phyloP scores from a whole-genome alignment of 2,329 filamentous ascomycete genomes.

The Calcarisporium arbuscula region DNA sequence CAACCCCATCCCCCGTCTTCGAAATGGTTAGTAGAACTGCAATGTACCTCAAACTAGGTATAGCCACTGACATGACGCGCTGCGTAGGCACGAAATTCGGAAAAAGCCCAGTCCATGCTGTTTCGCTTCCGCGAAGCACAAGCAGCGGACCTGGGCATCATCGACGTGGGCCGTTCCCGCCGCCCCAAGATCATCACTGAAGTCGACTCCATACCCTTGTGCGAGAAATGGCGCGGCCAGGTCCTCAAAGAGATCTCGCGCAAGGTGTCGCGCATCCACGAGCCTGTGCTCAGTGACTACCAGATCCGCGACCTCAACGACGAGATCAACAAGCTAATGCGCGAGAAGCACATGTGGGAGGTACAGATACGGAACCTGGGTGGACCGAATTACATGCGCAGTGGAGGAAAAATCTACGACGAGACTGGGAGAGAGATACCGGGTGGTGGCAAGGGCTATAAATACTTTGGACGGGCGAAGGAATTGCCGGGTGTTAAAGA shows the following conservation, averaged over 20 bases:
- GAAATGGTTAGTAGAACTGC: no score
- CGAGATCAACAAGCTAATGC: slow-evolving; percentile 98
- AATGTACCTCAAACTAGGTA: no score
- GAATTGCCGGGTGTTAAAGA: slow-evolving; percentile 95
- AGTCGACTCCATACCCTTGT: slow-evolving; percentile 74
- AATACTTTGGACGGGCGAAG: slow-evolving; percentile 84
- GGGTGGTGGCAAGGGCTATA: slow-evolving; percentile 80
- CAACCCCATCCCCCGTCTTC: no score
- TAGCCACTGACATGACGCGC: no score
- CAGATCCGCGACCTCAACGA: slow-evolving; percentile 98
- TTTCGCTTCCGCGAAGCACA: slow-evolving; percentile 98
- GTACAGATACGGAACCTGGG: slow-evolving; percentile 90
- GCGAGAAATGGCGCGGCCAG: slow-evolving; percentile 97
- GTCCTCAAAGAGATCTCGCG: slow-evolving; percentile 95
- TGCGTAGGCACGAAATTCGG: slow-evolving; percentile 92
- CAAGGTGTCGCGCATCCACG: slow-evolving; percentile 95
- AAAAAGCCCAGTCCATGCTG: slow-evolving; percentile 99
- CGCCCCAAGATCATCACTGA: slow-evolving; percentile 88
- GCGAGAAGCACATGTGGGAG: slow-evolving; percentile 99
- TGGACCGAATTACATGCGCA: slow-evolving; percentile 94
- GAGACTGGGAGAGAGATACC: slow-evolving; percentile 66
- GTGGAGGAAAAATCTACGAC: slow-evolving; percentile 63
- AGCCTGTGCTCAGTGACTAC: slow-evolving; percentile 84
- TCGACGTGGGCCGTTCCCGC: slow-evolving; percentile 83
- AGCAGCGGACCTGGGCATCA: slow-evolving; percentile 90